These are phyloP conservation scores for Arthrobotrys entomopaga DNA, from an alignment of 2,329 filamentous ascomycete genomes.

Conservation along the genomic window DNA sequence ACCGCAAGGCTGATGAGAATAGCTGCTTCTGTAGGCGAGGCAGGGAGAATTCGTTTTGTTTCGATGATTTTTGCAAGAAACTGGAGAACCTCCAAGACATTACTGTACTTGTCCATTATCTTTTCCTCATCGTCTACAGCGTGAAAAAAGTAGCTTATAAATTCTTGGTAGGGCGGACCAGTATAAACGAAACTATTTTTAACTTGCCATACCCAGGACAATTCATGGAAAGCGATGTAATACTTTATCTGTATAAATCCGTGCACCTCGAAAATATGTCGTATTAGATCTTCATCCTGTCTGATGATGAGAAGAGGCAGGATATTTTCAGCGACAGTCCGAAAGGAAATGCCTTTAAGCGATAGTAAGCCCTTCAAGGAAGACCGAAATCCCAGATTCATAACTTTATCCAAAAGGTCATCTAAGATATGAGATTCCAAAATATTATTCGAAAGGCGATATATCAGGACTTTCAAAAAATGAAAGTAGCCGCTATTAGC, in stretches of 20 bases:
- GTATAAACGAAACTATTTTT: too few species aligned
- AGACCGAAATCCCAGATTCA: neutral
- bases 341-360: neutral
- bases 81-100: too few species aligned
- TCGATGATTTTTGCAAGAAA: too few species aligned
- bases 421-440: slow-evolving; percentile 2
- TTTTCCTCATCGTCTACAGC: neutral
- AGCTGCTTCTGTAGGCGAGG: slow-evolving; percentile 3
- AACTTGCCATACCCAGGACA: too few species aligned
- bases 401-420: neutral
- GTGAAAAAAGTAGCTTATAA: slow-evolving; percentile 22
- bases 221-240: slow-evolving; percentile 19
- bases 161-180: too few species aligned
- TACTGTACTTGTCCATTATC: slow-evolving; percentile 7
- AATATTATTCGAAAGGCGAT: slow-evolving; percentile 10
- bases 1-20: slow-evolving; percentile 1
- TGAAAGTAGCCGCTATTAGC: neutral
- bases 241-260: slow-evolving; percentile 1
- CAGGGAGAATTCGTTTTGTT: too few species aligned
- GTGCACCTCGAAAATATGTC: slow-evolving; percentile 10
- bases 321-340: slow-evolving; percentile 6
- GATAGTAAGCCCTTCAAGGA: slow-evolving; percentile 9
- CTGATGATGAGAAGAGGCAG: slow-evolving; percentile 24
- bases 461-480: slow-evolving; percentile 5
- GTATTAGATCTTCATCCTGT: slow-evolving; percentile 16